A percentile compares a stretch with the other conserved stretches of the same genome.
phyloP scores from a whole-genome alignment of 495 filamentous ascomycete species.

The Viridothelium virens region DNA sequence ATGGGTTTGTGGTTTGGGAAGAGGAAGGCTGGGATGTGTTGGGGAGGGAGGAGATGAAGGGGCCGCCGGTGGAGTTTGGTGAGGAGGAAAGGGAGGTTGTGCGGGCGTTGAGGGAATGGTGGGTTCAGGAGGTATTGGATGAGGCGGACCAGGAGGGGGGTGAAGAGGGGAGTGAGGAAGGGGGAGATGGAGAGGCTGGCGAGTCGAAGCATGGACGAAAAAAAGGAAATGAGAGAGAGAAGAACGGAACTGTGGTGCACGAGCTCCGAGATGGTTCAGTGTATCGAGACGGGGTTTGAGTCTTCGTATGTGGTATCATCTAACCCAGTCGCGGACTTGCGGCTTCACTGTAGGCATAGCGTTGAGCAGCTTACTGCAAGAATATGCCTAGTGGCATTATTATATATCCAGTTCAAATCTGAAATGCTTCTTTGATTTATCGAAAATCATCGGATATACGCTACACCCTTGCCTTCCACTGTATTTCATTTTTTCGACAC shows the following conservation, averaged over 20 bases:
- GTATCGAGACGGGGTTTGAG: not conserved
- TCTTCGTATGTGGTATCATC: not conserved
- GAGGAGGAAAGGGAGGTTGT: slow-evolving; percentile 52
- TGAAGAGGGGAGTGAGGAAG: slow-evolving; percentile 23
- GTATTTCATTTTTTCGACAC: not conserved
- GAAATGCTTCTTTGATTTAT: not conserved
- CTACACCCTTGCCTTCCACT: not conserved
- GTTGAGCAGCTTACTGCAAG: not conserved
- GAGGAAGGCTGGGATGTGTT: slow-evolving; percentile 23
- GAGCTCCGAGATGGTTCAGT: not conserved
- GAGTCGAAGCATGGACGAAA: not conserved
- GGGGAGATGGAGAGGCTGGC: not conserved
- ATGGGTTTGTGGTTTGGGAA: slow-evolving; percentile 21
- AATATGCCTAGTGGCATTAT: not conserved
- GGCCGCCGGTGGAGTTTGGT: slow-evolving; percentile 59
- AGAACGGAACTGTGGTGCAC: not conserved
- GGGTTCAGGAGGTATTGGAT: slow-evolving; percentile 20
- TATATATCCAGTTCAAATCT: not conserved
- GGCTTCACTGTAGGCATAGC: not conserved
- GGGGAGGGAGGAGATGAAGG: slow-evolving; percentile 44
- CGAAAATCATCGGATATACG: not conserved
- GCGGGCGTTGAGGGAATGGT: slow-evolving; percentile 49
- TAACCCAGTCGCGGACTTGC: not conserved
- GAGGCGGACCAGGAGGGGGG: not conserved
- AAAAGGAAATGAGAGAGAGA: not conserved